Percentiles rank a stretch among this genome's conserved stretches.
Conservation (phyloP, 192 early-diverging fungal genomes). For the Podochytrium sp. region DNA sequence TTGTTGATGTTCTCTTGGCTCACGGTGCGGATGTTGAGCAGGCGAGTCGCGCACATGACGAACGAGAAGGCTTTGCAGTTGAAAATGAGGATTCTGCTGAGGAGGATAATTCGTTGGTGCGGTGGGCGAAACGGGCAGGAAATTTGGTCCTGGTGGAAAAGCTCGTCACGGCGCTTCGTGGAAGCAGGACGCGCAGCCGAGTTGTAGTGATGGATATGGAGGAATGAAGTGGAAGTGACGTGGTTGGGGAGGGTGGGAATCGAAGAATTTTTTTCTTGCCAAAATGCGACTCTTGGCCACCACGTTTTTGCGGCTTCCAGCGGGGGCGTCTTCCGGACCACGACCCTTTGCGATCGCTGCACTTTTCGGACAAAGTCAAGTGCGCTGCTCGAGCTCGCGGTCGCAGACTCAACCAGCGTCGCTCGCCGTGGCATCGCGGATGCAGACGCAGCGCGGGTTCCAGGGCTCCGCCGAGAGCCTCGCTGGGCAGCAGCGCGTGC, state of each 20-base stretch:
- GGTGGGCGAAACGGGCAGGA: slow-evolving; percentile 9
- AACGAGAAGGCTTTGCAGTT: slow-evolving; percentile 7
- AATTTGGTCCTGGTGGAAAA: slow-evolving; percentile 7
- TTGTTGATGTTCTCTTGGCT: slow-evolving; percentile 12
- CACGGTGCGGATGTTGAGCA: slow-evolving; percentile 1
- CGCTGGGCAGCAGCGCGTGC: not conserved
- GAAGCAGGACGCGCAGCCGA: not conserved
- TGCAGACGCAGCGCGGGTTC: no score
- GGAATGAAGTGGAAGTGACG: not conserved
- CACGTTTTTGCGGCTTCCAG: no score
- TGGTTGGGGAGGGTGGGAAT: not conserved
- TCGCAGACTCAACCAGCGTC: no score
- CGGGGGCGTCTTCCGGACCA: no score
- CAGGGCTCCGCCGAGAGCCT: no score
- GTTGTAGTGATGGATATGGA: slow-evolving; percentile 4
- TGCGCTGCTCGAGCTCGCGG: no score
- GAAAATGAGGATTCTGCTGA: not conserved
- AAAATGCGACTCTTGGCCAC: no score
- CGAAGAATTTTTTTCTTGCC: no score
- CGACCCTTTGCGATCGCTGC: no score
- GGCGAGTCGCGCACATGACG: not conserved
- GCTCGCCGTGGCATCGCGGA: no score
- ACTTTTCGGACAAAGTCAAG: no score
- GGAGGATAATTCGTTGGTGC: slow-evolving; percentile 15
- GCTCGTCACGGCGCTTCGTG: not conserved